A percentile compares a stretch with the other conserved stretches of the same genome.
phyloP scores from a whole-genome alignment of 1,284 basidiomycete species.

The Leccinum angustisporum region DNA sequence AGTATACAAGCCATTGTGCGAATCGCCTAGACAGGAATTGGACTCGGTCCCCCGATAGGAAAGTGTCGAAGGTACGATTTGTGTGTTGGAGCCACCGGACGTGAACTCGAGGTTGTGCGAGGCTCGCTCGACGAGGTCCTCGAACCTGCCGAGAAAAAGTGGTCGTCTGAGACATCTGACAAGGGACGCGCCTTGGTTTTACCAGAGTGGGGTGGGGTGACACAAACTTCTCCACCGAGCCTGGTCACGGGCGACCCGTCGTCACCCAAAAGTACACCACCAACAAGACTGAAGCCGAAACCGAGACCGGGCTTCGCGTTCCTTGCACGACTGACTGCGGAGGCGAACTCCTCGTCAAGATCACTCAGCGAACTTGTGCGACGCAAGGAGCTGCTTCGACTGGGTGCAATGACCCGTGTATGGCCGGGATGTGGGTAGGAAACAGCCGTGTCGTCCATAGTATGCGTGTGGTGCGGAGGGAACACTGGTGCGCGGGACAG shows the following conservation, averaged over 20 bases:
- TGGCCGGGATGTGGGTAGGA: conserved; percentile 66
- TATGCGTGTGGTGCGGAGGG: conserved; percentile 57
- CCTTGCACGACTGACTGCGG: conserved; percentile 45
- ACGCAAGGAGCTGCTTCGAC: conserved; percentile 57
- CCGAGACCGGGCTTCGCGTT: conserved; percentile 46
- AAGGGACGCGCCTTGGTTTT: conserved; percentile 40
- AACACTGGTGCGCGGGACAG: conserved; percentile 41
- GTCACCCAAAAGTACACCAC: conserved; percentile 36
- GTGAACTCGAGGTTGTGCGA: conserved; percentile 37
- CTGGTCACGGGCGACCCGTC: conserved; percentile 51
- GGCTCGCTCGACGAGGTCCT: conserved; percentile 34
- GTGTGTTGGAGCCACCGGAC: conserved; percentile 43
- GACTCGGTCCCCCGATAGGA: conserved; percentile 56
- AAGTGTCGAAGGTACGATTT: conserved; percentile 51
- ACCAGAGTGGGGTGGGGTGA: conserved; percentile 62
- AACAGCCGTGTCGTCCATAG: conserved; percentile 68
- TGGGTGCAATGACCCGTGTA: conserved; percentile 64
- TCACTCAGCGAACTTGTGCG: conserved; percentile 75
- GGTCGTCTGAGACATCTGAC: conserved; percentile 53
- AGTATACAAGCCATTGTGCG: conserved; percentile 44
- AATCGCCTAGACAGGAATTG: conserved; percentile 57
- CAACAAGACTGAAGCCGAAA: conserved; percentile 42
- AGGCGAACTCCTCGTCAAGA: conserved; percentile 66
- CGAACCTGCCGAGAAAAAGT: conserved; percentile 55
- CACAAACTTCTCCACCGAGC: conserved; percentile 49